Evolutionary conservation across 345 rosid species (phyloP), one percentile per base, ranked within the genome.

Genomic region (Camelina hispida): DNA sequence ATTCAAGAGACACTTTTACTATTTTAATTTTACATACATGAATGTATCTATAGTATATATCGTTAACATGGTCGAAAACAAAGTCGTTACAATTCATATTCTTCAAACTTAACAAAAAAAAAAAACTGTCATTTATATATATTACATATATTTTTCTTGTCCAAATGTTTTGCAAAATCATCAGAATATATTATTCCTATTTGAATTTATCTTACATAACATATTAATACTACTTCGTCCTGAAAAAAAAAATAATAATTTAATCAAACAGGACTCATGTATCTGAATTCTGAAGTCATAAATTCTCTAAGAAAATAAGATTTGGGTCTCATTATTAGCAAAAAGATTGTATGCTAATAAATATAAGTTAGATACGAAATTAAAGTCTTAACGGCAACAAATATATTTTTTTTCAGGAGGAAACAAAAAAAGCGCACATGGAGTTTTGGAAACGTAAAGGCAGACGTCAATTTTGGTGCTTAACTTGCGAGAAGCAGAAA

Each of bases 391-490:
- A 77, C 71, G 80, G 80, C 75, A 77, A 65, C 76, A 65, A 68
- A 47, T 37, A 23, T 22, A 17, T 32, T 14, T 43, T 14, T 43
- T 16, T 12, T 22, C 70, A 63, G 63, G 35, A 52, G 18, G 20
- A 69, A 13, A 62, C 12, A 32, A 66, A 51, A 51, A 72, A 61
- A 72, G 81, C 52, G 76, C 81, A 78, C 81, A 78, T 78, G 81
- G 73, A 72, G 64, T 60, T 78, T 23, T 60, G 81, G 81, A 72
- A 78, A 78, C 78, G 81, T 78, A 78, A 78, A 78, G 81, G 77
- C 65, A 66, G 68, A 59, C 53, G 74, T 59, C 40, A 58, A 55
- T 66, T 72, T 72, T 71, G 62, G 78, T 78, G 35, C 81, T 78
- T 72, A 72, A 71, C 78, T 78, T 78, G 81, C 74, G 63, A 78